Evolutionary conservation across 768 basidiomycete species (phyloP), one percentile per base, ranked within the genome.

Genomic region (Termitomyces sp.): DNA sequence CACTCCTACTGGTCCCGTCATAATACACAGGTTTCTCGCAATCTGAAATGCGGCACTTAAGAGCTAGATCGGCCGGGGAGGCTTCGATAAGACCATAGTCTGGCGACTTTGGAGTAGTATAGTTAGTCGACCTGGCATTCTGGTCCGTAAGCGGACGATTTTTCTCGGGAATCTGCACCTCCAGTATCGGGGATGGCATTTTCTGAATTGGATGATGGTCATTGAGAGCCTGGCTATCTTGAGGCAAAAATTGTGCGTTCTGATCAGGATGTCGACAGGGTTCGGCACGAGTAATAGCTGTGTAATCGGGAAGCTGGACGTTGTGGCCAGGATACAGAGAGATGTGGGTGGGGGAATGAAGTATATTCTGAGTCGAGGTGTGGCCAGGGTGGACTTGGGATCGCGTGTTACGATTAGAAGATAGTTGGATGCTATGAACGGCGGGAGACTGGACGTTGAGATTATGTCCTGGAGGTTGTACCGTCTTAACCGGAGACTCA

Each of bases 1-100:
- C 75, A 53, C 80, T 79, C 49, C 72, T 68, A 25, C 82, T 81
- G 60, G 76, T 74, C 52, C 73, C 70, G 65, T 84, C 80, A 60
- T 82, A 72, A 63, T 84, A 78, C 57, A 79, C 79, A 58, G 76
- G 76, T 65, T 85, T 70, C 48, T 76, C 76, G 66, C 85, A 87
- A 49, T 77, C 77, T 60, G 80, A 79, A 63, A 86, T 75, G 68
- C 76, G 72, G 63, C 81, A 83, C 58, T 39, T 48, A 11, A 35
- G 3, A 42, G 39, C 23, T 0, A 54, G 39, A 29, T 31, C 53
- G 40, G 41, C 23, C 2, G 40, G 16, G 32, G 16, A 27, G 23
- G 11, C 31, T 18, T 39, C 20, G 9, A n/a, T 32, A 35, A 7
- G 3, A 16, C 18, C n/a, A 38, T 27, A n/a, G 1, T 35, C 23